These are phyloP conservation scores for Hsuehochloa calcarea DNA, from an alignment of 176 grass and related monocot species.

Conservation along the genomic window DNA sequence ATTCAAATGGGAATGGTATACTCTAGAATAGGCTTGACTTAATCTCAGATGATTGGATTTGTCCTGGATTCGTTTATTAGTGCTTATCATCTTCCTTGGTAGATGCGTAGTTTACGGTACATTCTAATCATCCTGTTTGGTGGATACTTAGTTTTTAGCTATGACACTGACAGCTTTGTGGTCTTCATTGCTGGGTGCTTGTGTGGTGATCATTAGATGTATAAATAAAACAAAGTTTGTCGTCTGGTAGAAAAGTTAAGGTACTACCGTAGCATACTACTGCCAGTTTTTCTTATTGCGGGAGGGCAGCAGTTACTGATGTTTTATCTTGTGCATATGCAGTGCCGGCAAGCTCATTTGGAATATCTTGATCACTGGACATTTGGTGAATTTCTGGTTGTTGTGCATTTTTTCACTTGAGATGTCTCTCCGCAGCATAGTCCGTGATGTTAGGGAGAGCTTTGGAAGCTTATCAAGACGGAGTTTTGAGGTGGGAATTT, in stretches of 20 bases:
- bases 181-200: neutral
- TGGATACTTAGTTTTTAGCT: neutral
- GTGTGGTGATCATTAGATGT: neutral
- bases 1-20: constrained; percentile 32
- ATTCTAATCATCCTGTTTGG: constrained; percentile 3
- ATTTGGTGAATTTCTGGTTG: neutral
- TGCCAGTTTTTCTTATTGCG: neutral
- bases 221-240: neutral
- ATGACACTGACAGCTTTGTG: neutral
- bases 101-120: constrained; percentile 19
- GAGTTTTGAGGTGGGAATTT: constrained; percentile 75
- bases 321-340: constrained; percentile 34
- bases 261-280: neutral
- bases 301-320: constrained; percentile 4
- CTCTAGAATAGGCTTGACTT: constrained; percentile 24
- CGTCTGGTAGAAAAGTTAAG: neutral
- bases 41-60: constrained; percentile 21
- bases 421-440: constrained; percentile 78
- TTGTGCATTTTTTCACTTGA: neutral
- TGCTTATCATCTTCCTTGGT: neutral
- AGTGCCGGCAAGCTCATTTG: constrained; percentile 17
- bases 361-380: neutral
- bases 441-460: constrained; percentile 76
- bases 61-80: neutral
- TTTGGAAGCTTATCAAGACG: constrained; percentile 69